Percentiles rank a stretch among this genome's conserved stretches.
Evolutionary conservation across 2,329 filamentous ascomycete genomes (phyloP).

Genomic region (Fusarium sp.): DNA sequence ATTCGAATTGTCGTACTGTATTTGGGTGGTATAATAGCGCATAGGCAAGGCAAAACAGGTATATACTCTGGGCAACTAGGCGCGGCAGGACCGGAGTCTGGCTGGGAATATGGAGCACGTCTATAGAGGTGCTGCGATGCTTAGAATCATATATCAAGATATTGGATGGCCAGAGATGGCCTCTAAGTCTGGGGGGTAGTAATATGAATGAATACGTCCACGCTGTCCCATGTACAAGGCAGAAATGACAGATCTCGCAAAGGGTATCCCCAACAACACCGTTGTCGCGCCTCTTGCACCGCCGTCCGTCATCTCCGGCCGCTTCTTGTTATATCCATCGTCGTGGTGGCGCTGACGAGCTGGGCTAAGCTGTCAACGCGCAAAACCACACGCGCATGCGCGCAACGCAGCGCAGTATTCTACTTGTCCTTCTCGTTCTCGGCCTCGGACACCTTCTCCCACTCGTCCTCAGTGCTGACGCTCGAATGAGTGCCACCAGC

Average conservation of each 20-base stretch:
- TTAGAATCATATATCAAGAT: slow-evolving; percentile 3
- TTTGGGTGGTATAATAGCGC: slow-evolving; percentile 7
- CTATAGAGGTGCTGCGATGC: background rate
- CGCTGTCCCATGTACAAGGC: slow-evolving; percentile 38
- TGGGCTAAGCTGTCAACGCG: background rate
- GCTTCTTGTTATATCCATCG: slow-evolving; percentile 1
- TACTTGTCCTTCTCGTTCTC: slow-evolving; percentile 67
- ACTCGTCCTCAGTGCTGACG: slow-evolving; percentile 90
- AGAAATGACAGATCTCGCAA: slow-evolving; percentile 35
- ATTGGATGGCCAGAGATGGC: slow-evolving; percentile 8
- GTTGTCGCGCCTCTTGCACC: slow-evolving; percentile 16
- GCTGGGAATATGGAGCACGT: background rate
- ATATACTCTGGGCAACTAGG: background rate
- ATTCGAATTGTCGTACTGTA: background rate
- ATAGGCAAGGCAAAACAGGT: background rate
- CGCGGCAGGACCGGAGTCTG: background rate
- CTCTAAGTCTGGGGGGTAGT: slow-evolving; percentile 13
- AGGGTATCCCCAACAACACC: slow-evolving; percentile 43
- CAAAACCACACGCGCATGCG: background rate
- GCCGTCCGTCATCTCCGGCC: slow-evolving; percentile 6
- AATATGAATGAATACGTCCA: slow-evolving; percentile 27
- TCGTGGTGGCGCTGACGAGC: background rate
- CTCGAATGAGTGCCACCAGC: slow-evolving; percentile 60
- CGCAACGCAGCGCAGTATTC: background rate
- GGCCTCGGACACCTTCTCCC: slow-evolving; percentile 89